These are phyloP conservation scores for Exserohilum turcica DNA, from an alignment of 2,329 filamentous ascomycete species.

Conservation along the genomic window DNA sequence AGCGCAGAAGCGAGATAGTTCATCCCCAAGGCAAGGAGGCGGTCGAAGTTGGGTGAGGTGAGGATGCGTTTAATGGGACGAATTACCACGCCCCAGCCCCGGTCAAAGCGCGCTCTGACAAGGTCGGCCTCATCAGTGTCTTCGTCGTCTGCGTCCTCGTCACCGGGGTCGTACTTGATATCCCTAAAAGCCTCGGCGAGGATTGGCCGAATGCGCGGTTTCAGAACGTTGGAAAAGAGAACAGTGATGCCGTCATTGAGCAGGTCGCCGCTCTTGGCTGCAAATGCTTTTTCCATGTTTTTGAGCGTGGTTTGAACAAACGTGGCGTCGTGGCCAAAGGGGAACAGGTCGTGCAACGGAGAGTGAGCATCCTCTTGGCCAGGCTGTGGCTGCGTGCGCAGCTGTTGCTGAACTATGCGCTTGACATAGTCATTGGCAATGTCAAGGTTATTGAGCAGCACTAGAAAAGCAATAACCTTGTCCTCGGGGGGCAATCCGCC, in stretches of 20 bases:
- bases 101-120: conserved; percentile 79
- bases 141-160: conserved; percentile 50
- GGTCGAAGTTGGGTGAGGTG: conserved; percentile 75
- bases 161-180: conserved; percentile 75
- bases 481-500: conserved; percentile 86
- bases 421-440: conserved; percentile 88
- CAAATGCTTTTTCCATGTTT: conserved; percentile 72
- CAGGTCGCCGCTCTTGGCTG: conserved; percentile 78
- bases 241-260: conserved; percentile 83
- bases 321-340: conserved; percentile 74
- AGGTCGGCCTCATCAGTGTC: conserved; percentile 62
- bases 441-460: conserved; percentile 95
- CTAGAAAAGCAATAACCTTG: conserved; percentile 84
- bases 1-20: conserved; percentile 76
- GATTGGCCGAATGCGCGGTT: conserved; percentile 80
- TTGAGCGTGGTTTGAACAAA: conserved; percentile 72
- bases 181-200: conserved; percentile 90
- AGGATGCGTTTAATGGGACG: conserved; percentile 83
- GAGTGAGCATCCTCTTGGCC: conserved; percentile 46
- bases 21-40: conserved; percentile 75
- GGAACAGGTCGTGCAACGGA: conserved; percentile 68
- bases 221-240: conserved; percentile 85
- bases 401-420: conserved; percentile 76
- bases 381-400: conserved; percentile 50
- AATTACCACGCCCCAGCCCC: conserved; percentile 84